phyloP scores from a whole-genome alignment of 352 stramenopile genomes.

The Globisporangium solare region DNA sequence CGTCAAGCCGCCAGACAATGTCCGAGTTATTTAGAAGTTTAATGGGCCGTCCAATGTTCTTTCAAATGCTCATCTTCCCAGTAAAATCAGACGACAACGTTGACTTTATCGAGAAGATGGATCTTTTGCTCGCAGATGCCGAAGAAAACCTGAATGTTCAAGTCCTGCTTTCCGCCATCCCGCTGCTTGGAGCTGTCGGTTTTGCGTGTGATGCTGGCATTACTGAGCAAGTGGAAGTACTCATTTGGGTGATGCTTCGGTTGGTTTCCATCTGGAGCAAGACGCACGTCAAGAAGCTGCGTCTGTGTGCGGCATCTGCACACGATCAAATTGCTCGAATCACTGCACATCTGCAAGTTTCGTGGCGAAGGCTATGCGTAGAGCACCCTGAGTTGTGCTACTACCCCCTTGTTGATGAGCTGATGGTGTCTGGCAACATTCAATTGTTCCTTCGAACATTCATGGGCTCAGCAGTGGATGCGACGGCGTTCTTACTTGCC shows the following conservation, averaged over 20 bases:
- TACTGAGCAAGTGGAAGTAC: conserved; percentile 30
- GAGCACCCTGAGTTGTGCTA: conserved; percentile 56
- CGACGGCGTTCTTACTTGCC: conserved; percentile 32
- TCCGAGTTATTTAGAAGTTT: conserved; percentile 10
- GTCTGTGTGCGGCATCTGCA: conserved; percentile 21
- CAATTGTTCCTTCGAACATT: conserved; percentile 55
- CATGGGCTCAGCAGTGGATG: conserved; percentile 36
- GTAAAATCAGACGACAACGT: conserved; percentile 14
- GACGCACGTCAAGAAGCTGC: conserved; percentile 22
- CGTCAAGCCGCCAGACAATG: conserved; percentile 3
- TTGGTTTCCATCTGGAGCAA: conserved; percentile 51
- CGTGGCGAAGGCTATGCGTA: conserved; percentile 50
- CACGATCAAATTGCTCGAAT: conserved; percentile 54
- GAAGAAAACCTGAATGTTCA: conserved; percentile 26
- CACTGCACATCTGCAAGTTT: conserved; percentile 30
- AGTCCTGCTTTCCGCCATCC: conserved; percentile 21
- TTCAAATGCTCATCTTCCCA: conserved; percentile 32
- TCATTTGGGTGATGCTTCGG: conserved; percentile 47
- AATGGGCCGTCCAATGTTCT: conserved; percentile 3
- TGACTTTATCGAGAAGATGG: conserved; percentile 31
- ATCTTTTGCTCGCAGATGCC: conserved; percentile 23
- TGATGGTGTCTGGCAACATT: conserved; percentile 35
- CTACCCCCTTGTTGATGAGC: conserved; percentile 46
- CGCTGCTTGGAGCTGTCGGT: conserved; percentile 32
- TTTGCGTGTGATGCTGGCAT: conserved; percentile 29